These are phyloP conservation scores for Phlebiopsis flavidoalba DNA, from an alignment of 768 basidiomycete genomes.

Conservation along the genomic window DNA sequence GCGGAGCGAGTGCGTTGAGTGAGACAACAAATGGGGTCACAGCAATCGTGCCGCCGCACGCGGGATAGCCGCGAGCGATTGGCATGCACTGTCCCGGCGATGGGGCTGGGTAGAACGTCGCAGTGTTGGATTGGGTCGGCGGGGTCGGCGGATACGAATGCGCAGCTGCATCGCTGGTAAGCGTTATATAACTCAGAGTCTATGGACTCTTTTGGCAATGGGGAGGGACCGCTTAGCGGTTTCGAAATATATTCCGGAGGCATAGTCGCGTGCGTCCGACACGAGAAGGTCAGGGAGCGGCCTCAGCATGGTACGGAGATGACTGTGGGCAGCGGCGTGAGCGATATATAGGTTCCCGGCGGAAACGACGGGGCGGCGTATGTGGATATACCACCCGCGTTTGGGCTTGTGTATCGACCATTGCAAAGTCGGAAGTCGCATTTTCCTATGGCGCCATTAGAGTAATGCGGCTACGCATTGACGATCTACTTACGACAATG, in stretches of 20 bases:
- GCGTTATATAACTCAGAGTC: conserved; percentile 27
- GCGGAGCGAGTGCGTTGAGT: conserved; percentile 25
- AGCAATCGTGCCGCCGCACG: neutral
- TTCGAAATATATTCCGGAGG: conserved; percentile 3
- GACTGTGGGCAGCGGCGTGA: conserved; percentile 28
- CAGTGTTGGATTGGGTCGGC: conserved; percentile 18
- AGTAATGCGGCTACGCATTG: neutral
- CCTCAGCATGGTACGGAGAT: conserved; percentile 26
- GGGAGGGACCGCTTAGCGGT: conserved; percentile 8
- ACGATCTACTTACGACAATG: conserved; percentile 48
- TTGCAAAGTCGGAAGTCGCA: conserved; percentile 51
- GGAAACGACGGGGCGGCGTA: conserved; percentile 70
- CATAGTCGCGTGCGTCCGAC: conserved; percentile 23
- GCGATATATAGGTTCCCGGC: conserved; percentile 34
- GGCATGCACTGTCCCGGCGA: conserved; percentile 25
- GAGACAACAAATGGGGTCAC: conserved; percentile 28
- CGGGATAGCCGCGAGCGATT: conserved; percentile 26
- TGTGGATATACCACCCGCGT: conserved; percentile 81
- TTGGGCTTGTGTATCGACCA: conserved; percentile 80
- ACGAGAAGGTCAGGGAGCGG: conserved; percentile 31
- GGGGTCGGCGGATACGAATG: conserved; percentile 35
- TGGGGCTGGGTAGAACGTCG: conserved; percentile 22
- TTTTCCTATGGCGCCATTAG: conserved; percentile 46
- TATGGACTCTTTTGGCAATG: conserved; percentile 12
- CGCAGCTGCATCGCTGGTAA: conserved; percentile 19